These are phyloP conservation scores for Chalara sp. DNA, from an alignment of 2,329 filamentous ascomycete genomes.

Conservation along the genomic window DNA sequence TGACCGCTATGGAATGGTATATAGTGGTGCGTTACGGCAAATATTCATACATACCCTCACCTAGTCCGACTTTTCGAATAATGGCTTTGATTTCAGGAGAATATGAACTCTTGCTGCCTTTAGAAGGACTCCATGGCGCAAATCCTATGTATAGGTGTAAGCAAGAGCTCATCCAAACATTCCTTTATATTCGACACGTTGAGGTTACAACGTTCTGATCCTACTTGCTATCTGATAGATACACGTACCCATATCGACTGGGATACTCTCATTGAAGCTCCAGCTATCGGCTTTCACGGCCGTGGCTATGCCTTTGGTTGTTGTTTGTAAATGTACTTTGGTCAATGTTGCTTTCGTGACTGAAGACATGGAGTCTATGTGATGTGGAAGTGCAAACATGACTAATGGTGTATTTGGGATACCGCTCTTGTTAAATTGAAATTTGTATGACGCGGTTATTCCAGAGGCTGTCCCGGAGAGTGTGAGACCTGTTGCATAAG, in stretches of 20 bases:
- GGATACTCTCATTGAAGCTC: constrained; percentile 72
- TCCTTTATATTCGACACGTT: no score
- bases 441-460: constrained; percentile 60
- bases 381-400: constrained; percentile 87
- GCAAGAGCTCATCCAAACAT: no score
- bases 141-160: no score
- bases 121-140: no score
- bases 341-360: constrained; percentile 42
- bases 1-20: no score
- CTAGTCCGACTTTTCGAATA: no score
- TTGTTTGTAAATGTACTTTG: constrained; percentile 61
- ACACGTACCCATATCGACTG: constrained; percentile 53
- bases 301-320: constrained; percentile 76
- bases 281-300: constrained; percentile 67
- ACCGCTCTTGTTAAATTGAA: constrained; percentile 69
- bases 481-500: constrained; percentile 60
- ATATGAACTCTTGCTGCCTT: no score
- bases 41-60: no score
- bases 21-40: no score
- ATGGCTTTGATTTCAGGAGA: no score
- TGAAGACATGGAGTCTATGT: constrained; percentile 66
- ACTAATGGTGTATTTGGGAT: constrained; percentile 53
- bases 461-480: constrained; percentile 58
- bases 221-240: no score
- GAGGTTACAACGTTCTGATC: no score